These are phyloP conservation scores for Pseudocercospora fijiensis DNA, from an alignment of 2,329 filamentous ascomycete genomes.

Conservation along the genomic window DNA sequence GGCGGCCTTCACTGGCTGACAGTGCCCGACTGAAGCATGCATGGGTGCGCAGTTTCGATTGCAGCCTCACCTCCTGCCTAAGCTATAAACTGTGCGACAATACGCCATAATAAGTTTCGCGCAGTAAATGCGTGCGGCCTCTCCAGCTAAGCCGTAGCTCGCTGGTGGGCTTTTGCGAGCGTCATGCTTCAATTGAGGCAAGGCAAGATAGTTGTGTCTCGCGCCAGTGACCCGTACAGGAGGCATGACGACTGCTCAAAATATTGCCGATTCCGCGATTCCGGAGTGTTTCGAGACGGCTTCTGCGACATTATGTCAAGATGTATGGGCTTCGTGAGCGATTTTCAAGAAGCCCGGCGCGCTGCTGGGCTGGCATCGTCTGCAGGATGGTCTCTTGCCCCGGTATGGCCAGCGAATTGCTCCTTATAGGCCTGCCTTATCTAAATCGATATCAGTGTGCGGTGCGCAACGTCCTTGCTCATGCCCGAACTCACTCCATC, in stretches of 20 bases:
- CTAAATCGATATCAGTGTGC: not conserved
- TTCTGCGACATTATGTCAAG: not conserved
- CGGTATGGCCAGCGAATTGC: constrained; percentile 5
- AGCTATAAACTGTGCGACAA: not conserved
- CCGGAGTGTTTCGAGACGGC: not conserved
- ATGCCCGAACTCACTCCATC: constrained; percentile 65
- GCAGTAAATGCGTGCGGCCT: not conserved
- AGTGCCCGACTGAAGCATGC: not conserved
- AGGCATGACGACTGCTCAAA: not conserved
- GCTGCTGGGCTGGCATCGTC: constrained; percentile 14
- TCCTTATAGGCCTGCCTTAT: constrained; percentile 16
- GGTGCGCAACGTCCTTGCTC: constrained; percentile 58
- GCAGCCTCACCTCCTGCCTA: not conserved
- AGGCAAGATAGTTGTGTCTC: not conserved
- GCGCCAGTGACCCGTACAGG: not conserved
- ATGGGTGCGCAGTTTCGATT: not conserved
- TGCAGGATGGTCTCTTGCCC: not conserved
- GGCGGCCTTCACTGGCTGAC: not conserved
- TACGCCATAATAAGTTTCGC: not conserved
- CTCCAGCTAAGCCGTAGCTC: not conserved
- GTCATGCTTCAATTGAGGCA: not conserved
- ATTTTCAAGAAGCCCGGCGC: constrained; percentile 16
- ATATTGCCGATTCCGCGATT: not conserved
- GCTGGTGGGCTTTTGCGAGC: not conserved
- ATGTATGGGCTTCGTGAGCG: not conserved